phyloP scores from a whole-genome alignment of 2,329 filamentous ascomycete genomes.

The Davidsoniella virescens region DNA sequence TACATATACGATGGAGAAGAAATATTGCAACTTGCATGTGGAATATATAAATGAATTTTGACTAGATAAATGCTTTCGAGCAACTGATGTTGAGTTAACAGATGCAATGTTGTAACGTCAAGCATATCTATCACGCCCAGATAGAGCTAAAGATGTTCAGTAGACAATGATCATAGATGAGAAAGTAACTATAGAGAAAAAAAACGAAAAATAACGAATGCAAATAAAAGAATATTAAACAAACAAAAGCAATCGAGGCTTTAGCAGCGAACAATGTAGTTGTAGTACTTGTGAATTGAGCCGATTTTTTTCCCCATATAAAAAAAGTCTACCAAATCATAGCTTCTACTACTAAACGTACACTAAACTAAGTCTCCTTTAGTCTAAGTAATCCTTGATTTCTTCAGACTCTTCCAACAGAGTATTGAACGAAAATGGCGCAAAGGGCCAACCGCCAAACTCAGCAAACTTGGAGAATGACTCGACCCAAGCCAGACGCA shows the following conservation, averaged over 20 bases:
- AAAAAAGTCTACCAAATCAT: too few relatives aligned
- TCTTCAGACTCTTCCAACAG: conserved; percentile 69
- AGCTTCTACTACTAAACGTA: too few relatives aligned
- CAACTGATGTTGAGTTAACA: background rate
- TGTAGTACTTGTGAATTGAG: too few relatives aligned
- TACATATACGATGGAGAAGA: too few relatives aligned
- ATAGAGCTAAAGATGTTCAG: too few relatives aligned
- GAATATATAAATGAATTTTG: too few relatives aligned
- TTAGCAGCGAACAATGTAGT: too few relatives aligned
- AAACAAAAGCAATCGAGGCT: background rate
- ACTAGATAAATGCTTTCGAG: background rate
- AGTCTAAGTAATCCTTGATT: conserved; percentile 38
- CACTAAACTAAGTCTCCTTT: conserved; percentile 8
- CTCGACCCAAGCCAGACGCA: conserved; percentile 90
- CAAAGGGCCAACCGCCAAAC: conserved; percentile 73
- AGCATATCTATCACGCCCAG: background rate
- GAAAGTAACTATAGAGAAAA: background rate
- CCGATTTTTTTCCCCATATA: too few relatives aligned
- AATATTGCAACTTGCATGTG: background rate
- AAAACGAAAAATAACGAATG: conserved; percentile 3
- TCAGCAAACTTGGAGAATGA: conserved; percentile 97
- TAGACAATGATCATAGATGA: too few relatives aligned
- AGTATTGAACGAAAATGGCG: conserved; percentile 74
- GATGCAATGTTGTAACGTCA: background rate
- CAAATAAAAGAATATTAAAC: conserved; percentile 10